These are phyloP conservation scores for Hydrangea macrophylla DNA, from an alignment of 148 eudicot genomes.

Conservation along the genomic window DNA sequence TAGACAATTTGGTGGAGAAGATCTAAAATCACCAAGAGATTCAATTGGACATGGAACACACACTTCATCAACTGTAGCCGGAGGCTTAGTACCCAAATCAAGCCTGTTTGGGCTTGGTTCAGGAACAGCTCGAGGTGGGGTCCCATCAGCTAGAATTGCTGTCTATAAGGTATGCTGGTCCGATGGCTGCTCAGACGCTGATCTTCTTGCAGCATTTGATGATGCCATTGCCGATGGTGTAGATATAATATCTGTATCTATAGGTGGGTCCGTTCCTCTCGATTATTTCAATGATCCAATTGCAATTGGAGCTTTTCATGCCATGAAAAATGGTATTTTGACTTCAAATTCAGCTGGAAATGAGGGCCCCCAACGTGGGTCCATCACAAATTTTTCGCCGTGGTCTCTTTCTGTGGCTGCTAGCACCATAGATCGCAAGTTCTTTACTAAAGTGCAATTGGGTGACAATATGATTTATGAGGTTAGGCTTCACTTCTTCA, in stretches of 20 bases:
- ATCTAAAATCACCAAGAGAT: constrained; percentile 31
- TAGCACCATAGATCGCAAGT: constrained; percentile 31
- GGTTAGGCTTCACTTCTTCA: too few relatives aligned
- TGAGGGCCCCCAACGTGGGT: constrained; percentile 13
- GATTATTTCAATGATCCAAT: constrained; percentile 20
- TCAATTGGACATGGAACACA: constrained; percentile 38
- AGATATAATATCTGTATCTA: constrained; percentile 26
- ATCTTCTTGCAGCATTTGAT: constrained; percentile 39
- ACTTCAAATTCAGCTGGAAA: constrained; percentile 35
- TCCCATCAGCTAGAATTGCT: constrained; percentile 31
- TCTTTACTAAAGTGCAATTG: constrained; percentile 25
- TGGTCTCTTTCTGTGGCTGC: constrained; percentile 41
- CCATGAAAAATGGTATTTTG: constrained; percentile 30
- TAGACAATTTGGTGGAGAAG: neutral
- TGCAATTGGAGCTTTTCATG: constrained; percentile 32
- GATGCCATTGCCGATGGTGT: constrained; percentile 33
- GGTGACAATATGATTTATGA: constrained; percentile 26
- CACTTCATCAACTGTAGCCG: constrained; percentile 31
- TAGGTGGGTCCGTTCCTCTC: constrained; percentile 6
- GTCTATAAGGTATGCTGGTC: constrained; percentile 36
- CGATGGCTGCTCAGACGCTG: constrained; percentile 12
- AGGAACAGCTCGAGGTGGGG: constrained; percentile 39
- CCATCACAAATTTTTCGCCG: constrained; percentile 23
- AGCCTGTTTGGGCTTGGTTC: constrained; percentile 27
- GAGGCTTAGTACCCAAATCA: constrained; percentile 18